Percentiles rank a stretch among this genome's conserved stretches.
Conservation (phyloP, 148 eudicot genomes). For the Fagopyrum tataricum region DNA sequence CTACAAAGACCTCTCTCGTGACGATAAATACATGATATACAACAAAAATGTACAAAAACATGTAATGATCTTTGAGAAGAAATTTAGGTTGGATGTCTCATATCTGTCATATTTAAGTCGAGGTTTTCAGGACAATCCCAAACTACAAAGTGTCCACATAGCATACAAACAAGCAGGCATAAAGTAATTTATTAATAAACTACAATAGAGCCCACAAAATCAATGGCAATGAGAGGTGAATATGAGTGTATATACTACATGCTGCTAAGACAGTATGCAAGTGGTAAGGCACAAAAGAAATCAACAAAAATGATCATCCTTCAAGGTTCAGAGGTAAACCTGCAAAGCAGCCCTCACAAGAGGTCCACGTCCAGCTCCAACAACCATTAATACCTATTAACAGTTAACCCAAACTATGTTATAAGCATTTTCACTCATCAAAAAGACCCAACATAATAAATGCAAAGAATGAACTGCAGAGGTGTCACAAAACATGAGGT, state of each 20-base stretch:
- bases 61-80: not conserved
- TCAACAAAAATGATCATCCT: not conserved
- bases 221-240: not conserved
- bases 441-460: not conserved
- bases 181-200: not conserved
- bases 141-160: not conserved
- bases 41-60: not conserved
- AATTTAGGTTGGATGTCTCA: not conserved
- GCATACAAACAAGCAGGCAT: not conserved
- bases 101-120: not conserved
- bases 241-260: not conserved
- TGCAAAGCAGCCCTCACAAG: slow-evolving; percentile 90
- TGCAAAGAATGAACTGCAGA: not conserved
- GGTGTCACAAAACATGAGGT: not conserved
- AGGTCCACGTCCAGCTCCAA: slow-evolving; percentile 99
- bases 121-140: not conserved
- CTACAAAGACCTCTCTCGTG: not conserved
- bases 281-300: not conserved
- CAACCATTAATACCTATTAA: slow-evolving; percentile 87
- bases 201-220: not conserved
- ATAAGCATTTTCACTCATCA: not conserved
- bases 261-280: slow-evolving; percentile 3
- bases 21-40: not conserved
- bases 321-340: slow-evolving; percentile 31
- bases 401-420: slow-evolving; percentile 12